Evolutionary conservation across 208 protist species (phyloP), one percentile per base, ranked within the genome.

Genomic region (Trypanosoma scelopori): DNA sequence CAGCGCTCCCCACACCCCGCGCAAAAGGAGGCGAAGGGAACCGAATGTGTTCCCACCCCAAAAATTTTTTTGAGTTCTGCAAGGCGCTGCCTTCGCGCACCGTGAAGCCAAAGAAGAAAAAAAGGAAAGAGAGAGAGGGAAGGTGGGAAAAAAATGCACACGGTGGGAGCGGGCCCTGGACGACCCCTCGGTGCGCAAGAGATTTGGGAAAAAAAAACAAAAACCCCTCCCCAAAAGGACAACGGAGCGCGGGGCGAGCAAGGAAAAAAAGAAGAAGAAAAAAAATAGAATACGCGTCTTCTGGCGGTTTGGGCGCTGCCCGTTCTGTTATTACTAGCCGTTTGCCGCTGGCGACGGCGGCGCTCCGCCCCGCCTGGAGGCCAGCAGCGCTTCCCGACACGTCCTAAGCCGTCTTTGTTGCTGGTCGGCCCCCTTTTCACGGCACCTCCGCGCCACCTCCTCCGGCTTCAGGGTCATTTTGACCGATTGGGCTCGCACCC

Each of bases 391-490:
- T 23, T 47, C 45, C 27, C 81, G 76, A 52, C 68, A 65, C 47
- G 46, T 43, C 59, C 76, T 73, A 30, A 83, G 71, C 13, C 71
- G 63, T 63, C 71, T 70, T 53, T 73, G 58, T 66, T 82, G 82
- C 18, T 49, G 60, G 22, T 71, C 71, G 28, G 66, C 55, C 23
- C 61, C 55, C 12, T 58, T 65, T 46, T 73, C 73, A 48, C 58
- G 61, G 35, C 75, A 81, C 22, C 62, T 25, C 16, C 45, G 48
- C 30, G 60, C 49, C 18, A 64, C 70, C n/a, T 61, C 71, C 22
- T 75, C 51, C 27, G 59, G 51, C 48, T 69, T 68, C 13, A 62
- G 62, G 47, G 65, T 69, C 67, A 82, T 87, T 63, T 87, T 87
- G 25, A 84, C 78, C 25, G 78, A 87, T 27, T 72, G 52, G 5